These are phyloP conservation scores for Hylodesmum podocarpum DNA, from an alignment of 306 rosid species.

Conservation along the genomic window DNA sequence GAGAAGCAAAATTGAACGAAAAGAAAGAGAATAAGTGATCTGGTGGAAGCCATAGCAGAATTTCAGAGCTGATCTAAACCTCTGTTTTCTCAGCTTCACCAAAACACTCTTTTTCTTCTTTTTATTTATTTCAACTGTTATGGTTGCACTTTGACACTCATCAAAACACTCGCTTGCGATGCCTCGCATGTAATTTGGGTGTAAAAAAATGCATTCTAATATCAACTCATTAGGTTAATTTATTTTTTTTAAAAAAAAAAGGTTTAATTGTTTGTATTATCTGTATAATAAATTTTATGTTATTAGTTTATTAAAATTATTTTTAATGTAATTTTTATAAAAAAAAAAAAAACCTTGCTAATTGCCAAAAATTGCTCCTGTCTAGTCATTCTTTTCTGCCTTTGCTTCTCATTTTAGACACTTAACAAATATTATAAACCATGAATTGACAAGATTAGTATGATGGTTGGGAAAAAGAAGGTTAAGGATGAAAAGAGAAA, in stretches of 20 bases:
- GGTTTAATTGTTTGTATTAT: not conserved
- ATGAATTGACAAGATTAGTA: no score
- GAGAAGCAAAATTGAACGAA: slow-evolving; percentile 48
- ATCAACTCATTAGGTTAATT: not conserved
- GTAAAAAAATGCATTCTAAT: not conserved
- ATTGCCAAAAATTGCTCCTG: no score
- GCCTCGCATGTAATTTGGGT: no score
- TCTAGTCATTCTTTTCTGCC: no score
- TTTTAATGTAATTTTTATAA: not conserved
- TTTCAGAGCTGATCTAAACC: slow-evolving; percentile 22
- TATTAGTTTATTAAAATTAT: not conserved
- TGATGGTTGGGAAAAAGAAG: no score
- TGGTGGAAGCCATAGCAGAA: slow-evolving; percentile 41
- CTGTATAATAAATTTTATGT: not conserved
- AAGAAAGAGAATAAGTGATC: slow-evolving; percentile 42
- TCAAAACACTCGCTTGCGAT: not conserved
- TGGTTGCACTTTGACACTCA: not conserved
- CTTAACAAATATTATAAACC: no score
- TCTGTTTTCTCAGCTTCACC: slow-evolving; percentile 29
- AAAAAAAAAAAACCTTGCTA: no score
- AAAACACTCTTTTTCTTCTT: not conserved
- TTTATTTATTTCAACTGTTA: not conserved
- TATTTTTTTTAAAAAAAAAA: no score
- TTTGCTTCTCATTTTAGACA: no score
- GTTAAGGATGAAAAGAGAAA: no score